A percentile compares a stretch with the other conserved stretches of the same genome.
phyloP scores from a whole-genome alignment of 2,329 filamentous ascomycete genomes.

The Cryphonectria carpinicola region DNA sequence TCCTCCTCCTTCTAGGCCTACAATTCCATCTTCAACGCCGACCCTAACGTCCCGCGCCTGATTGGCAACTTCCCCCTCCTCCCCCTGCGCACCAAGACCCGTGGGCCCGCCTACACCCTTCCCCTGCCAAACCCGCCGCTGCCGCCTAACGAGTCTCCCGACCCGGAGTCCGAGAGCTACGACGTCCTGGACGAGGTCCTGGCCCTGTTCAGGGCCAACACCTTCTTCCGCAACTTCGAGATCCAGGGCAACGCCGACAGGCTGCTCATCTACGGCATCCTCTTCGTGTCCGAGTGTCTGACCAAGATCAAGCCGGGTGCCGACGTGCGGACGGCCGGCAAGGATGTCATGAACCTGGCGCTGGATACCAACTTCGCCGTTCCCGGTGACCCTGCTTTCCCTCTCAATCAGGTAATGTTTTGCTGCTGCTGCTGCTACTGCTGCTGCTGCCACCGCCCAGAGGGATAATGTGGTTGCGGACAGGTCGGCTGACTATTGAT shows the following conservation, averaged over 20 bases:
- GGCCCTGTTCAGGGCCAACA: slow-evolving; percentile 93
- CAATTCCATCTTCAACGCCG: slow-evolving; percentile 94
- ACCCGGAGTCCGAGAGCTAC: slow-evolving; percentile 90
- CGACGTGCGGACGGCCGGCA: slow-evolving; percentile 59
- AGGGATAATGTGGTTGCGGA: too few species aligned
- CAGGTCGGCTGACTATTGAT: neutral
- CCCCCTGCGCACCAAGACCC: slow-evolving; percentile 90
- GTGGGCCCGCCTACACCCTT: slow-evolving; percentile 91
- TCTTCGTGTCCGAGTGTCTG: slow-evolving; percentile 90
- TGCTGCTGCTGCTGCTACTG: neutral
- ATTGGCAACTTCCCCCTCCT: slow-evolving; percentile 93
- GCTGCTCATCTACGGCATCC: slow-evolving; percentile 93
- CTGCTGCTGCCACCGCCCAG: neutral
- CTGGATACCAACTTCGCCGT: slow-evolving; percentile 92
- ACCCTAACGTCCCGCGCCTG: slow-evolving; percentile 64
- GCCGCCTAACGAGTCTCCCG: slow-evolving; percentile 65
- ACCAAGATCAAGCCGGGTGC: slow-evolving; percentile 81
- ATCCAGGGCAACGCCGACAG: slow-evolving; percentile 95
- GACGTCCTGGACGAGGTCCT: slow-evolving; percentile 95
- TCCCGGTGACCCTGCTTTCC: slow-evolving; percentile 90
- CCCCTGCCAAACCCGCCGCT: slow-evolving; percentile 61
- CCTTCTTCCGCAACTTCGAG: slow-evolving; percentile 99
- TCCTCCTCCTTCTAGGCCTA: slow-evolving; percentile 68
- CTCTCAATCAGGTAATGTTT: slow-evolving; percentile 76
- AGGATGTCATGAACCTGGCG: slow-evolving; percentile 88